Percentiles rank a stretch among this genome's conserved stretches.
Conservation (phyloP, 2,329 filamentous ascomycete genomes). For the Cladosporium sp. region DNA sequence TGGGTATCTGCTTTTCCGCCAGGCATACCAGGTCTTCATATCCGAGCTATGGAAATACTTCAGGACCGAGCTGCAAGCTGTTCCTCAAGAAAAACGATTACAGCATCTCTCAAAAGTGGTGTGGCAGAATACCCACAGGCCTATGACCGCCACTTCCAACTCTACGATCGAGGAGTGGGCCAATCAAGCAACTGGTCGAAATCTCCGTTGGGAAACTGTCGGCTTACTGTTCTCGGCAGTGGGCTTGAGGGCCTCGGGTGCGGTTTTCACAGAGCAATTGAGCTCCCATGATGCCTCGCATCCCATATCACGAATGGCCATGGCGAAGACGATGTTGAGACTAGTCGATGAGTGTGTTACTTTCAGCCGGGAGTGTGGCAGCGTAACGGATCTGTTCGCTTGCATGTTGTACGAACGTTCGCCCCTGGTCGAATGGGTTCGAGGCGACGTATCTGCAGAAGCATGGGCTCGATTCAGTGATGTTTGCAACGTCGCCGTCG, state of each 20-base stretch:
- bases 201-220: constrained; percentile 47
- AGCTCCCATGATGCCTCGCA: constrained; percentile 48
- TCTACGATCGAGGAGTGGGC: constrained; percentile 31
- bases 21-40: neutral
- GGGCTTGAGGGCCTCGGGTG: constrained; percentile 37
- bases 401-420: constrained; percentile 36
- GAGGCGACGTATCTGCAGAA: constrained; percentile 34
- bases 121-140: constrained; percentile 44
- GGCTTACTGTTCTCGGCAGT: constrained; percentile 42
- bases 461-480: constrained; percentile 38
- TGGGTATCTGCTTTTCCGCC: constrained; percentile 1
- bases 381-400: constrained; percentile 35
- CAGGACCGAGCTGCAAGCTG: neutral
- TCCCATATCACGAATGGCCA: constrained; percentile 45
- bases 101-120: constrained; percentile 24
- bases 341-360: constrained; percentile 35
- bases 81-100: neutral
- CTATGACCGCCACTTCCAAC: constrained; percentile 43
- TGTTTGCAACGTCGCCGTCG: constrained; percentile 36
- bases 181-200: constrained; percentile 35
- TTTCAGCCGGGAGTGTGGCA: constrained; percentile 37
- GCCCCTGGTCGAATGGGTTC: constrained; percentile 33
- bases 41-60: neutral
- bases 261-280: constrained; percentile 33
- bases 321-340: constrained; percentile 44